Base-by-base conservation (phyloP, 2,329 filamentous ascomycete species). In the Talaromyces sp. region DNA sequence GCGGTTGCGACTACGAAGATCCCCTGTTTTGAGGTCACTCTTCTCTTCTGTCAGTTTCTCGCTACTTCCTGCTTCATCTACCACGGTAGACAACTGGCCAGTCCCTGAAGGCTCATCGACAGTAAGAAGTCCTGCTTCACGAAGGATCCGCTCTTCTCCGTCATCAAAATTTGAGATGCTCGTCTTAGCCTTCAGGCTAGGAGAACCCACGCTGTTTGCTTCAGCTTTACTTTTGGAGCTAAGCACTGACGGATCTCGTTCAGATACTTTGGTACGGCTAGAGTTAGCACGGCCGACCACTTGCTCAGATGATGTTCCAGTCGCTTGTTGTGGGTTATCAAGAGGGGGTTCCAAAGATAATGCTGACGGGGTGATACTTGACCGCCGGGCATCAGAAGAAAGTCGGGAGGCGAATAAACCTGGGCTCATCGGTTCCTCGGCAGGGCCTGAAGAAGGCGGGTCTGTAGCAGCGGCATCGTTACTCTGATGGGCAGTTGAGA, bases 1-100 rank as follows among this genome's bases (percentile, higher is more conserved):
- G 28, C 94, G 88, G 57, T 93, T 92, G 61, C 82, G 87, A 65
- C 81, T 83, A 51, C 89, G 87, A 52, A 80, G 76, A 57, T 81
- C 84, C 34, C 83, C 81, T 70, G 79, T 61, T 64, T 73, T 59
- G 65, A 72, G 42, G 66, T 80, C 67, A 66, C 73, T 61, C 64
- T 75, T 63, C 69, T 78, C 69, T 63, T 71, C 70, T 67, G 75
- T 64, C 28, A 80, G 77, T 2, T 72, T 69, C 18, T 81, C 82
- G 6, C 70, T 69, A 33, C 79, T 79, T 57, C 75, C 77, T 10
- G 71, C 71, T 2, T 76, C 73, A 8, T 73, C 77, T 16, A 72
- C 71, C 3, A 76, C 72, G 6, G 72, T 77, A 23, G 75, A 73
- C 50, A 40, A 27, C 31, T 75, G 71, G 63, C 79, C 73, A 53